Evolutionary conservation across 31 red algal species (phyloP).

Genomic region (Asparagopsis taxiformis): DNA sequence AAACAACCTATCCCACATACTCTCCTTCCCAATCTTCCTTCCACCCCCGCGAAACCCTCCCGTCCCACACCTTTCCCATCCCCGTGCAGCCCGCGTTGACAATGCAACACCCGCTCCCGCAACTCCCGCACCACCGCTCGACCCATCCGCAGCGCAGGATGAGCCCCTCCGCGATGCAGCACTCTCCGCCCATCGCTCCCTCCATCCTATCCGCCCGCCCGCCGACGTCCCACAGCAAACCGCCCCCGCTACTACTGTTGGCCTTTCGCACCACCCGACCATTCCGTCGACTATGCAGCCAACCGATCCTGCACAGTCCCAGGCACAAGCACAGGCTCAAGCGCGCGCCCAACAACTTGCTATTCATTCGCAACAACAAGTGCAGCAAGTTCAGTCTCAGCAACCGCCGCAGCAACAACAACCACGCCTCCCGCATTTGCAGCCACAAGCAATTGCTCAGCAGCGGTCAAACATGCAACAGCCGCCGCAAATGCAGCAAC

Average conservation of each 20-base stretch:
- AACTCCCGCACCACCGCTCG: background rate
- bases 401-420: constrained; percentile 20
- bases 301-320: too few species aligned
- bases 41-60: background rate
- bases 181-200: background rate
- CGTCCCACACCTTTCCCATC: background rate
- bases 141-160: background rate
- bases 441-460: constrained; percentile 1
- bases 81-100: constrained; percentile 2
- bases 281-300: too few species aligned
- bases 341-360: too few species aligned
- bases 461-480: constrained; percentile 9
- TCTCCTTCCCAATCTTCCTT: background rate
- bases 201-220: background rate
- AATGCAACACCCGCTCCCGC: constrained; percentile 10
- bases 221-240: background rate
- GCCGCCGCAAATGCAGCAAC: too few species aligned
- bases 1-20: background rate
- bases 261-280: background rate
- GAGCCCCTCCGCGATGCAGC: background rate
- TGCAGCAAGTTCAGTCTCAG: constrained; percentile 14
- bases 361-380: constrained; percentile 19
- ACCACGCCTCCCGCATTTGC: constrained; percentile 4
- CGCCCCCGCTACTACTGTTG: background rate
- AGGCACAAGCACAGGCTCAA: too few species aligned